Base-by-base conservation (phyloP, 805 yeast genomes). In the Schizosaccharomyces osmophilus region DNA sequence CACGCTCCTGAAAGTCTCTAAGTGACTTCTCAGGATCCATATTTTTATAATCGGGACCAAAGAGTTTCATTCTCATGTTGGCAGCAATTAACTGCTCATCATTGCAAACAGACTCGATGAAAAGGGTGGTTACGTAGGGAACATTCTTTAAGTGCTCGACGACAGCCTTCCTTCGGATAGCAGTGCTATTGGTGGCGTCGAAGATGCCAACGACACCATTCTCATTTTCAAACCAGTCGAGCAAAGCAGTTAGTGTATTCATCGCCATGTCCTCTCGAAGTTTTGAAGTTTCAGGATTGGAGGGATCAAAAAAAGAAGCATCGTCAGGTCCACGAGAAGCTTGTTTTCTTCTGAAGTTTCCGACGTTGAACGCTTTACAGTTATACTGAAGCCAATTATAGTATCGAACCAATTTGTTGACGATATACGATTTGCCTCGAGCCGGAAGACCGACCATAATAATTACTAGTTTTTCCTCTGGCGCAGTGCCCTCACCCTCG, bases 371-470 rank as follows among this genome's bases (percentile, higher is more conserved):
- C 9, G 90, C 89, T 65, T 84, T 78, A 63, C 95, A 83, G 66
- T 85, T 87, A 67, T 89, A 94, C 72, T 89, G 95, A 48, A 88
- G 79, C 95, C 96, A 90, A 73, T 90, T 90, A 69, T 90, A 75
- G 72, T 87, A 93, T 63, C 97, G 74, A 1, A 94, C 85, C 59
- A 90, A 76, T 54, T 93, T 90, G 71, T 88, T 90, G 61, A 97
- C 87, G 64, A 90, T 82, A 70, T 89, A 93, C 1, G 95, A 85
- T 71, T 90, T 90, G 2, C 98, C 98, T 62, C 97, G 76, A 0
- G 97, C 97, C 0, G 97, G 97, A 58, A 75, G 67, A 1, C 98
- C 98, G 17, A 90, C 96, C 97, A 90, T 90, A 22, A 93, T 94
- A 63, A 90, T 87, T 17, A 90, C 95, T 61, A 90, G 77, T 68